Evolutionary conservation across 2,329 filamentous ascomycete genomes (phyloP).

Genomic region (Colletotrichum theobromicola): DNA sequence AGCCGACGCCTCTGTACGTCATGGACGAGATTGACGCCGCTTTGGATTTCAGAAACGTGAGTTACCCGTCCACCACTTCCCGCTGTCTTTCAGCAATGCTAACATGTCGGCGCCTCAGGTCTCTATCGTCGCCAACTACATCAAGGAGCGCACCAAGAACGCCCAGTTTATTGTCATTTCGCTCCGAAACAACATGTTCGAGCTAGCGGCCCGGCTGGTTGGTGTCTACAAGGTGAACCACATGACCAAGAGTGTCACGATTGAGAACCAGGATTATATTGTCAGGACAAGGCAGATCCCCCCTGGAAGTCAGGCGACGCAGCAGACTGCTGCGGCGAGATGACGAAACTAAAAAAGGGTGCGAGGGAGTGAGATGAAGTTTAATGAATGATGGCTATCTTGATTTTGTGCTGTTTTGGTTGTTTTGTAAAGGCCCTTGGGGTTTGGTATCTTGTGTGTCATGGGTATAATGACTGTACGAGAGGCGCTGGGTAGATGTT

Average conservation of each 20-base stretch:
- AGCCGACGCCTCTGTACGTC: constrained; percentile 95
- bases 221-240: constrained; percentile 99
- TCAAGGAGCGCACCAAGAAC: constrained; percentile 99
- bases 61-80: constrained; percentile 40
- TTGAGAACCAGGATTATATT: constrained; percentile 84
- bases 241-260: constrained; percentile 93
- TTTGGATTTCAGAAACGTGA: constrained; percentile 95
- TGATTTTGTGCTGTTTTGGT: not conserved
- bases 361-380: not conserved
- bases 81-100: not conserved
- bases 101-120: constrained; percentile 60
- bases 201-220: constrained; percentile 91
- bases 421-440: not conserved
- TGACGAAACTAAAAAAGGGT: not conserved
- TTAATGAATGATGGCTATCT: constrained; percentile 21
- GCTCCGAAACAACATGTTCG: constrained; percentile 99
- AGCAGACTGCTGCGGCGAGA: constrained; percentile 9
- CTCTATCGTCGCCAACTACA: constrained; percentile 97
- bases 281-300: constrained; percentile 39
- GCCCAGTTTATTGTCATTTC: constrained; percentile 99
- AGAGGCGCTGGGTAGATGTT: constrained; percentile 17
- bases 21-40: constrained; percentile 99
- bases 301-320: constrained; percentile 30
- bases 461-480: constrained; percentile 23
- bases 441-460: constrained; percentile 5